Base-by-base conservation (phyloP, 2,329 filamentous ascomycete species). In the Amesomyces nigricolor region DNA sequence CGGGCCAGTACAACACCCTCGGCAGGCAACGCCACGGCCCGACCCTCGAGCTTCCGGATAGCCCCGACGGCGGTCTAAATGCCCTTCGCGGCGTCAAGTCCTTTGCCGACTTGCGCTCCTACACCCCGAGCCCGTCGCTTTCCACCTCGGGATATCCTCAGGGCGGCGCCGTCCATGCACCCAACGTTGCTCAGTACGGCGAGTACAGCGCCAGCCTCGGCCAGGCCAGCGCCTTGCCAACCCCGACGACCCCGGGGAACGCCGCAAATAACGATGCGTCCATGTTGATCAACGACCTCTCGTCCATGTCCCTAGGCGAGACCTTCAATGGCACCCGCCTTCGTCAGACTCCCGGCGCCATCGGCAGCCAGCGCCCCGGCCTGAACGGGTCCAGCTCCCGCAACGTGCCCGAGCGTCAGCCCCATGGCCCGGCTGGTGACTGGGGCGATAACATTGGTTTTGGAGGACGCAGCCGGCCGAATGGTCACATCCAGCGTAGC, bases 1-100 rank as follows among this genome's bases (percentile, higher is more conserved):
- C 78, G 47, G 84, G 81, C 62, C 87, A 87, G 62, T 92, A 91
- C 63, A 85, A 85, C 65, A 82, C 87, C 2, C 80, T 96, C 57
- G 86, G 88, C 19, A 85, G 92, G 61, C 89, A 92, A 63, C 64
- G 67, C 19, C 63, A 65, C 29, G 63, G 63, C 5, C 89, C 88
- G 30, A 91, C 91, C n/a, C 77, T 97, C 38, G 88, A 91, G 67
- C 84, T 94, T 56, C 85, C 91, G n/a, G 89, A 89, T 62, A 91
- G 89, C 66, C 89, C 82, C 16, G 83, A 85, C 46, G 75, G 73
- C 29, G 85, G 85, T 32, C 82, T 88, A 47, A 87, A 89, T 68
- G 92, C 92, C 66, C 82, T 99, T 37, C 87, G 94, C 43, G 89
- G 89, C 29, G 94, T 92, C 59, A 97, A 97, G 77, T 97, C 92